A percentile compares a stretch with the other conserved stretches of the same genome.
Evolutionary conservation across 2,329 filamentous ascomycete genomes (phyloP).

Genomic region (Biscogniauxia mediterranea): DNA sequence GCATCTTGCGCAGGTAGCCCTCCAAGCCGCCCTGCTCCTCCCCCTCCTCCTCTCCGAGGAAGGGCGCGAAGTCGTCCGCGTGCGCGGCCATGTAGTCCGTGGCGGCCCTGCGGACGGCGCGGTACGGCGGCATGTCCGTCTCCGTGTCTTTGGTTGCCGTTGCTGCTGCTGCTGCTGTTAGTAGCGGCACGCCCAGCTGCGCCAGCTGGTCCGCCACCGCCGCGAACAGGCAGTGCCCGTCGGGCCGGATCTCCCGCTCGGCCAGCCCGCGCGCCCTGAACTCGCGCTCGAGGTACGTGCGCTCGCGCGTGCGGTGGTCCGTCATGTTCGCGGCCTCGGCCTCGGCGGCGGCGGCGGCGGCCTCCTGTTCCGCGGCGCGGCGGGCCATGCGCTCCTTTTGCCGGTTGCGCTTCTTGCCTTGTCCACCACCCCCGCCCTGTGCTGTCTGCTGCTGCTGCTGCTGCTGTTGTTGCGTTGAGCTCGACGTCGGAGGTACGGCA

Average conservation of each 20-base stretch:
- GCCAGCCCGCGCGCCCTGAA: constrained; percentile 63
- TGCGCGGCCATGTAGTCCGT: constrained; percentile 75
- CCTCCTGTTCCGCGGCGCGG: constrained; percentile 80
- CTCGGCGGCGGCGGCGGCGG: constrained; percentile 64
- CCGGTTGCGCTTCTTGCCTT: constrained; percentile 75
- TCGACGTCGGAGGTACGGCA: neutral
- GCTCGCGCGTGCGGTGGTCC: constrained; percentile 69
- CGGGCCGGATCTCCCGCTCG: constrained; percentile 79
- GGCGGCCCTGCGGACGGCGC: constrained; percentile 65
- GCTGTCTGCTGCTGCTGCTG: constrained; percentile 19
- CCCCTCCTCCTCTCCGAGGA: constrained; percentile 57
- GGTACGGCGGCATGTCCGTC: constrained; percentile 51
- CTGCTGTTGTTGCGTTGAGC: constrained; percentile 2
- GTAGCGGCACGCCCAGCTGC: constrained; percentile 47
- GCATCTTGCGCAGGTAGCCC: constrained; percentile 71
- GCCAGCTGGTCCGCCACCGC: constrained; percentile 83
- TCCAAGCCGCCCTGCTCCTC: constrained; percentile 60
- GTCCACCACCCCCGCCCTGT: constrained; percentile 17
- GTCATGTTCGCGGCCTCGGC: constrained; percentile 73
- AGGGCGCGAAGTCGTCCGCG: constrained; percentile 78
- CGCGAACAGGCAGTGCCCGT: constrained; percentile 94
- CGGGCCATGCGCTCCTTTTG: constrained; percentile 90
- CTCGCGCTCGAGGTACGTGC: constrained; percentile 64
- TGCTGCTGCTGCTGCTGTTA: neutral
- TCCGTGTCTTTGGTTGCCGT: constrained; percentile 1